A percentile compares a stretch with the other conserved stretches of the same genome.
Evolutionary conservation across 2,329 filamentous ascomycete genomes (phyloP).

Genomic region (Ampelomyces quisqualis): DNA sequence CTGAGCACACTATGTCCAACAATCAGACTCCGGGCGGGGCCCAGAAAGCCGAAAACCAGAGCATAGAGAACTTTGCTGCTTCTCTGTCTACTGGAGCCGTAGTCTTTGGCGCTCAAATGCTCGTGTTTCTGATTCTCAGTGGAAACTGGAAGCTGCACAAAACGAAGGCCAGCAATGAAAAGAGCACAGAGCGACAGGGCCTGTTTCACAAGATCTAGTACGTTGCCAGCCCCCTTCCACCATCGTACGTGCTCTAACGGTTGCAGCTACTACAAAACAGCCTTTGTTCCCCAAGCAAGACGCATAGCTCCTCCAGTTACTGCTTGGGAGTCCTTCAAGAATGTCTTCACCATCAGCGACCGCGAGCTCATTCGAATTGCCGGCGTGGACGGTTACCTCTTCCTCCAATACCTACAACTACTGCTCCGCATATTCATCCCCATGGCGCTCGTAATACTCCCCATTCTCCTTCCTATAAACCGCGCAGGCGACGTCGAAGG

Average conservation of each 20-base stretch:
- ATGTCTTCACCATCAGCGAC: conserved; percentile 66
- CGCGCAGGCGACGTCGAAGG: conserved; percentile 65
- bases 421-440: conserved; percentile 91
- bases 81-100: conserved; percentile 40
- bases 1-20: conserved; percentile 9
- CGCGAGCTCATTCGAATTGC: conserved; percentile 93
- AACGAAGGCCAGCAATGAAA: conserved; percentile 18
- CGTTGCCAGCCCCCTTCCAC: conserved; percentile 3
- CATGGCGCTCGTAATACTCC: conserved; percentile 73
- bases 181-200: conserved; percentile 32
- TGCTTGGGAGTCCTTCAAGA: conserved; percentile 42
- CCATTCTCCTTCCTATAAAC: conserved; percentile 85
- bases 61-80: conserved; percentile 42
- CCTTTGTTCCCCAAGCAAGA: conserved; percentile 40
- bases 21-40: conserved; percentile 13
- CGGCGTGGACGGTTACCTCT: conserved; percentile 95
- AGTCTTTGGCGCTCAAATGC: conserved; percentile 40
- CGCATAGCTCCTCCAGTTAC: conserved; percentile 39
- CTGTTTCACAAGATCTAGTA: conserved; percentile 44
- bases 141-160: conserved; percentile 41
- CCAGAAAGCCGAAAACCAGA: conserved; percentile 28
- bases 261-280: conserved; percentile 42
- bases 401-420: conserved; percentile 83
- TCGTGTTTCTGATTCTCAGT: conserved; percentile 39
- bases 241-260: conserved; percentile 18